Conservation (phyloP, 2,329 filamentous ascomycete genomes). For the Talaromyces atroroseus region DNA sequence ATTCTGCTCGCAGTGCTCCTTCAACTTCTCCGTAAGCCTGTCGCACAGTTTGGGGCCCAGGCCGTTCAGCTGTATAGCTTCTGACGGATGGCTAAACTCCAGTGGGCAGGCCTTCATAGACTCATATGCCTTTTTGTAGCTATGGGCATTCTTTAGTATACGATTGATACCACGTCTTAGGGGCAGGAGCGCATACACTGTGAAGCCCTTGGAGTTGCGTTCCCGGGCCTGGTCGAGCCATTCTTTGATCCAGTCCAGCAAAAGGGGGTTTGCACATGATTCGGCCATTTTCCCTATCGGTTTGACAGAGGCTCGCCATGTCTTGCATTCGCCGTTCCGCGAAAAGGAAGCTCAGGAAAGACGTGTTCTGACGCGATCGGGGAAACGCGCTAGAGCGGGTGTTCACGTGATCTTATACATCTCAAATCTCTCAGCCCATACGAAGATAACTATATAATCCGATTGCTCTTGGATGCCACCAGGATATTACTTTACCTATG, state of each 20-base stretch:
- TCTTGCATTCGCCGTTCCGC: background rate
- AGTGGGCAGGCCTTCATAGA: slow-evolving; percentile 71
- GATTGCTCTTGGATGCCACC: no score
- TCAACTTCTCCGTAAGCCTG: slow-evolving; percentile 56
- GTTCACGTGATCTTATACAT: background rate
- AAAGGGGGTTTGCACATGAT: slow-evolving; percentile 61
- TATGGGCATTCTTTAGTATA: slow-evolving; percentile 23
- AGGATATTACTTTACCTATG: no score
- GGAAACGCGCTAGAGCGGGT: slow-evolving; percentile 7
- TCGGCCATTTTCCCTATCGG: slow-evolving; percentile 37
- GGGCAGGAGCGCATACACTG: slow-evolving; percentile 35
- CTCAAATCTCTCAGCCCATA: background rate
- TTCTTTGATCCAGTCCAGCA: slow-evolving; percentile 70
- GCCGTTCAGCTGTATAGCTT: slow-evolving; percentile 67
- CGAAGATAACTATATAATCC: background rate
- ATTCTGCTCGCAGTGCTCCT: slow-evolving; percentile 58
- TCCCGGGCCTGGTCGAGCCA: slow-evolving; percentile 67
- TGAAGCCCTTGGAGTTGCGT: slow-evolving; percentile 63
- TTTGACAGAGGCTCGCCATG: background rate
- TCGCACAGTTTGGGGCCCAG: slow-evolving; percentile 68
- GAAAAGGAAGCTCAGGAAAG: background rate
- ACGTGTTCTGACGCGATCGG: background rate
- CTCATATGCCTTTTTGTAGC: slow-evolving; percentile 70
- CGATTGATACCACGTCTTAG: background rate
- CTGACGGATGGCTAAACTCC: slow-evolving; percentile 64